Base-by-base conservation (phyloP, 257 asterid genomes). In the Penstemon davidsonii region DNA sequence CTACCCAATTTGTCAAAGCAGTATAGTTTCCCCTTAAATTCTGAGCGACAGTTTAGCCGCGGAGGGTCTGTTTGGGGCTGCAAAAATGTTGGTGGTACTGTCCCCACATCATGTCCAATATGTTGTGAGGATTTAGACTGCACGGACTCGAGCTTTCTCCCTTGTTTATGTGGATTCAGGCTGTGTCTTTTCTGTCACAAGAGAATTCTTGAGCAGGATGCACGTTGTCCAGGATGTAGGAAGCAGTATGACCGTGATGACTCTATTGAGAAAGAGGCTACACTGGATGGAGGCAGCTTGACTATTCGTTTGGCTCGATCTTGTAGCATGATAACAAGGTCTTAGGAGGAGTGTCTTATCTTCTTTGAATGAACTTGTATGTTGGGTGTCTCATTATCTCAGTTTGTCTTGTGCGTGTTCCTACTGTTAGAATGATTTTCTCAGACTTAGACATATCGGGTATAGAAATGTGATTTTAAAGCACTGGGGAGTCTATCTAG, bases 171-270 rank as follows among this genome's bases (percentile, higher is more conserved):
- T 52, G 98, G 97, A 13, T 93, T 85, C 78, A 80, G 88, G 88
- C 94, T 93, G 59, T 93, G 99, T 79, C 99, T 93, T 66, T 93
- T 93, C 78, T 93, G 99, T 69, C 92, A 93, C 86, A 93, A 93
- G 82, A 85, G 85, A 79, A 90, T 90, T 77, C 95, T 88, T 59
- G 97, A 93, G 83, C 87, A 78, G 62, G 95, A 93, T 69, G 97
- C 83, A 4, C 97, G 99, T 25, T 93, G 99, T 61, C 99, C 99
- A 0, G 95, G 92, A 65, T 93, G 99, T 69, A 84, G 99, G 84
- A 88, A 83, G 79, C 85, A 81, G 78, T 93, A 93, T 66, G 81
- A 81, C 41, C 62, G 55, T 58, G 75, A 65, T 33, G 33, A 25
- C 33, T 70, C 68, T 36, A 66, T 78, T 3, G 78, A 84, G 74